Conservation (phyloP, 225 moss, liverwort and hornwort genomes). For the Marchantia polymorpha region DNA sequence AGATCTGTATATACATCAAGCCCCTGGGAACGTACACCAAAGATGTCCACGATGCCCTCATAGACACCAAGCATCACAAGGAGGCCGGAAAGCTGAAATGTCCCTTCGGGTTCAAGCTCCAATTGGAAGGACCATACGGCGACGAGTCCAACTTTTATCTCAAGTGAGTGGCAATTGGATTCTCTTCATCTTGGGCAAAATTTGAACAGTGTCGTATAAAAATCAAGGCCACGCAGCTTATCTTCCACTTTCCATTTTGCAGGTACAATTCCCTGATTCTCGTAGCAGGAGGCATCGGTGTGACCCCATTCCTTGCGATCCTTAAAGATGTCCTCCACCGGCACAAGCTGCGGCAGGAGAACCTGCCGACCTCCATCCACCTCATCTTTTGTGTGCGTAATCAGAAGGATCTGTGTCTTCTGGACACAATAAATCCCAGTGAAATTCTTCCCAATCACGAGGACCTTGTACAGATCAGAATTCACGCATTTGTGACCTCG, state of each 20-base stretch:
- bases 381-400: conserved; percentile 54
- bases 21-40: conserved; percentile 48
- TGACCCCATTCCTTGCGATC: conserved; percentile 66
- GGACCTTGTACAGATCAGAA: conserved; percentile 18
- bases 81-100: conserved; percentile 26
- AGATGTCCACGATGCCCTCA: conserved; percentile 20
- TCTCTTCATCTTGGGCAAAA: not conserved
- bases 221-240: not conserved
- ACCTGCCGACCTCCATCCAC: conserved; percentile 46
- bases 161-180: conserved; percentile 2
- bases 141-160: conserved; percentile 54
- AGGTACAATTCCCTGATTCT: conserved; percentile 50
- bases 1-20: conserved; percentile 61
- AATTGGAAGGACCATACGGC: conserved; percentile 62
- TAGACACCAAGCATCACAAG: conserved; percentile 42
- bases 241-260: not conserved
- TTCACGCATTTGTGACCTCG: conserved; percentile 24
- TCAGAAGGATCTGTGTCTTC: conserved; percentile 22
- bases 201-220: not conserved
- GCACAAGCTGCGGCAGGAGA: conserved; percentile 26
- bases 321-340: conserved; percentile 53
- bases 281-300: conserved; percentile 67
- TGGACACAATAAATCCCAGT: conserved; percentile 23
- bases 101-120: conserved; percentile 38
- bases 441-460: conserved; percentile 26